Percentiles rank a stretch among this genome's conserved stretches.
phyloP scores from a whole-genome alignment of 768 basidiomycete genomes.

The Hericium coralloides region DNA sequence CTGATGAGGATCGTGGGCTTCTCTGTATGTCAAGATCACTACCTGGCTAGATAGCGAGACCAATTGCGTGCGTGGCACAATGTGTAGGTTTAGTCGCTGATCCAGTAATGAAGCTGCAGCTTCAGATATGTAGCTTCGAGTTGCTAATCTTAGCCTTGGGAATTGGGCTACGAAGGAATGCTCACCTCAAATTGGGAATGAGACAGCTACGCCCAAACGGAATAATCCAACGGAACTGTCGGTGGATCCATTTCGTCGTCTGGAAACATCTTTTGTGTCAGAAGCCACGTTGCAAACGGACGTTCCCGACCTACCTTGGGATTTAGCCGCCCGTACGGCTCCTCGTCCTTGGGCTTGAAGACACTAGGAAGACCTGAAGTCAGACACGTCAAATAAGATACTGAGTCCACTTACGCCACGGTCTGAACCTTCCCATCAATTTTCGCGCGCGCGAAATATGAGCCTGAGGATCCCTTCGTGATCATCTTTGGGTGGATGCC shows the following conservation, averaged over 20 bases:
- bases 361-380: conserved; percentile 36
- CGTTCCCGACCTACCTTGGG: conserved; percentile 49
- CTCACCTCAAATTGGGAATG: conserved; percentile 79
- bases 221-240: conserved; percentile 83
- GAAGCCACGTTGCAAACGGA: not conserved
- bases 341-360: conserved; percentile 89
- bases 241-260: conserved; percentile 88
- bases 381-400: not conserved
- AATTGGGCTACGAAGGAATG: conserved; percentile 20
- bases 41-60: conserved; percentile 73
- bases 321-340: conserved; percentile 82
- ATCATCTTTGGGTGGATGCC: conserved; percentile 91
- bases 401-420: conserved; percentile 51
- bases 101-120: conserved; percentile 84
- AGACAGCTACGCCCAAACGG: conserved; percentile 86
- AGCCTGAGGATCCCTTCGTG: conserved; percentile 79
- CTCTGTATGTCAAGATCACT: conserved; percentile 1
- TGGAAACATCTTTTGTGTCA: conserved; percentile 17
- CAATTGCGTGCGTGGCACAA: conserved; percentile 81
- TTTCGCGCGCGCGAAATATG: conserved; percentile 85
- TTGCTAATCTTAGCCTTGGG: conserved; percentile 68
- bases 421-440: conserved; percentile 69
- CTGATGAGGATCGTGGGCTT: not conserved
- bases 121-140: conserved; percentile 72
- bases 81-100: conserved; percentile 58